Evolutionary conservation across 345 rosid species (phyloP).

Genomic region (Psidium friedrichsthalianum): DNA sequence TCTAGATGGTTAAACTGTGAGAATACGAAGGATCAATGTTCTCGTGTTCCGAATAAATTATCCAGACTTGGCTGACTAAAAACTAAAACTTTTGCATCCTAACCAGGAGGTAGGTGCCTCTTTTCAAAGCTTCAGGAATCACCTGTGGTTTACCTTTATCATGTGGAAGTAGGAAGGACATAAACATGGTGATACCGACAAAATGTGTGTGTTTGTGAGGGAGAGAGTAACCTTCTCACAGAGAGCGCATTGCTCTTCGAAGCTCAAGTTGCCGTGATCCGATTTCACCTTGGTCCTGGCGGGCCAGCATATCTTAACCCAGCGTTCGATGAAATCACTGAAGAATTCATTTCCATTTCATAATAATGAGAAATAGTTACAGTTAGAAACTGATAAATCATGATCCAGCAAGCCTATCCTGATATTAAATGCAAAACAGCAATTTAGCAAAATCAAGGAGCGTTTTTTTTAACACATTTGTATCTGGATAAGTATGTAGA

Average conservation of each 20-base stretch:
- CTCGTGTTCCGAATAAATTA: neutral
- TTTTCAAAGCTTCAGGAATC: neutral
- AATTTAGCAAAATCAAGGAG: neutral
- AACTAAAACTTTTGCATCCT: neutral
- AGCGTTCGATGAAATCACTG: conserved; percentile 86
- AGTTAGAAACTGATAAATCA: neutral
- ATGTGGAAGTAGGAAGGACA: no score
- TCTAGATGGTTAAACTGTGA: neutral
- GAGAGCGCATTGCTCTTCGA: conserved; percentile 59
- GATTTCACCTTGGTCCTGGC: conserved; percentile 69
- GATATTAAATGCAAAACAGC: neutral
- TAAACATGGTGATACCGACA: no score
- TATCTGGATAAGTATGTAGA: neutral
- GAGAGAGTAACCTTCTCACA: conserved; percentile 60
- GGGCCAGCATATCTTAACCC: conserved; percentile 69
- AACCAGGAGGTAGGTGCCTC: neutral
- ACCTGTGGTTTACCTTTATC: no score
- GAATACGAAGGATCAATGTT: neutral
- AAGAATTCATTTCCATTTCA: neutral
- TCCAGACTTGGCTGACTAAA: neutral
- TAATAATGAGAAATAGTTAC: neutral
- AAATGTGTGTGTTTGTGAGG: neutral
- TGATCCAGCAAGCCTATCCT: neutral
- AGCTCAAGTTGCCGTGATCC: conserved; percentile 22
- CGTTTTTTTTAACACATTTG: neutral